These are phyloP conservation scores for Schizophyllum commune DNA, from an alignment of 1,284 basidiomycete species.

Conservation along the genomic window DNA sequence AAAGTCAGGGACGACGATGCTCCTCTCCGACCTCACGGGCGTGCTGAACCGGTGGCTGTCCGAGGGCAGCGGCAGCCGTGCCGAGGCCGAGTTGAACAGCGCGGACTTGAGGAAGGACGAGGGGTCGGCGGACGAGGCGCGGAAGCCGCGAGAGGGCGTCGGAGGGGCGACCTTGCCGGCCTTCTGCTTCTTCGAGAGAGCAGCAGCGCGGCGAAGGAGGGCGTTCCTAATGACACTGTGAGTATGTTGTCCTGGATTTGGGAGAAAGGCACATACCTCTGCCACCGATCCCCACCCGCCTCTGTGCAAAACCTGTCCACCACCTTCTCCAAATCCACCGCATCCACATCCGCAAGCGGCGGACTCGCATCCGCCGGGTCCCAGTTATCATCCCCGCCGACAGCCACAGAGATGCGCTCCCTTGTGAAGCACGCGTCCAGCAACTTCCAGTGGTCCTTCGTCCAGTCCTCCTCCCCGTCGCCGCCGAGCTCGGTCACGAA, in stretches of 20 bases:
- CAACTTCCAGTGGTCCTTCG: slow-evolving; percentile 65
- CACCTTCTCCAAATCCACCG: slow-evolving; percentile 44
- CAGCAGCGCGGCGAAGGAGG: slow-evolving; percentile 43
- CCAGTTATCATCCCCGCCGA: background rate
- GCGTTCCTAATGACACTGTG: slow-evolving; percentile 34
- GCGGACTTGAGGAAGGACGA: background rate
- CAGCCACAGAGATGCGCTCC: slow-evolving; percentile 44
- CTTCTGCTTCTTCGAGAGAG: slow-evolving; percentile 57
- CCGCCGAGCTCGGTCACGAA: slow-evolving; percentile 19
- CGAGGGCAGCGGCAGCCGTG: slow-evolving; percentile 13
- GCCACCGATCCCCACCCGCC: slow-evolving; percentile 40
- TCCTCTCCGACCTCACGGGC: background rate
- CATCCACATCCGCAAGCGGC: slow-evolving; percentile 38
- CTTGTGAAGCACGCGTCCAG: slow-evolving; percentile 73
- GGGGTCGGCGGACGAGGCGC: slow-evolving; percentile 18
- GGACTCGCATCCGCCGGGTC: slow-evolving; percentile 13
- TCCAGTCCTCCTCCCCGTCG: slow-evolving; percentile 34
- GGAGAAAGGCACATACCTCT: slow-evolving; percentile 30
- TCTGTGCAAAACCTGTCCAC: slow-evolving; percentile 41
- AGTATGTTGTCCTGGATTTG: background rate
- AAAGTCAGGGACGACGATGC: slow-evolving; percentile 42
- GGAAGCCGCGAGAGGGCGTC: slow-evolving; percentile 19
- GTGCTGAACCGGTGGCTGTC: background rate
- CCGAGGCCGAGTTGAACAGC: background rate
- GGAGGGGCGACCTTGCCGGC: slow-evolving; percentile 49